Evolutionary conservation across 257 asterid genomes (phyloP).

Genomic region (Nyctanthes arbortristis): DNA sequence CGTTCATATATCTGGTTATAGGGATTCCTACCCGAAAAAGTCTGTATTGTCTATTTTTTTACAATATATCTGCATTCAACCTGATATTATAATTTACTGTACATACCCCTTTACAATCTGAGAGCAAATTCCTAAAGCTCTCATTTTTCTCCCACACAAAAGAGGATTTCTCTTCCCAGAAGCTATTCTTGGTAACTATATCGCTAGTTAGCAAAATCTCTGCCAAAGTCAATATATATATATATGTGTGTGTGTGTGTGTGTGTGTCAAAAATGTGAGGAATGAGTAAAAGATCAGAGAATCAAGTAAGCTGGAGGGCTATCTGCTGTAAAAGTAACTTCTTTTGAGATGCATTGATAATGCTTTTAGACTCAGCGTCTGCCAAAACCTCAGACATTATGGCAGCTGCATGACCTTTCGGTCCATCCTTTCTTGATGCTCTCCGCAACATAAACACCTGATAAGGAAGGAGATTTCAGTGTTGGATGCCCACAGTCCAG

Average conservation of each 20-base stretch:
- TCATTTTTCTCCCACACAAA: not conserved
- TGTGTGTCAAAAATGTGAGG: slow-evolving; percentile 12
- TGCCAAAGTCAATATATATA: not conserved
- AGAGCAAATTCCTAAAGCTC: not conserved
- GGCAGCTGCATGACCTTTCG: slow-evolving; percentile 85
- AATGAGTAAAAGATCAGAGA: not conserved
- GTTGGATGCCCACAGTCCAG: not conserved
- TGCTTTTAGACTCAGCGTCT: slow-evolving; percentile 72
- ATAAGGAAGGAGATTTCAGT: not conserved
- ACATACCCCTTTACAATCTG: not conserved
- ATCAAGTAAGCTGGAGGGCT: slow-evolving; percentile 75
- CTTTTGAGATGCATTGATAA: slow-evolving; percentile 76
- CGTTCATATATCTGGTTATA: too few species aligned
- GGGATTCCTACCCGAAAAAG: too few species aligned
- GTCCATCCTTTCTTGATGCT: slow-evolving; percentile 64
- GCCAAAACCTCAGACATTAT: slow-evolving; percentile 81
- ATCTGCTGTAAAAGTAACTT: slow-evolving; percentile 73
- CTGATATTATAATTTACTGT: not conserved
- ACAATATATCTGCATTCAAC: not conserved
- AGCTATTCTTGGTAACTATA: not conserved
- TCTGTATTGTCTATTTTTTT: too few species aligned
- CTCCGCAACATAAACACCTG: slow-evolving; percentile 79
- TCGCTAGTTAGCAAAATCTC: not conserved
- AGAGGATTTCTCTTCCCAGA: not conserved
- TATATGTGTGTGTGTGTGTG: too few species aligned